Percentiles rank a stretch among this genome's conserved stretches.
phyloP scores from a whole-genome alignment of 768 basidiomycete genomes.

The Hydnomerulius pinastri region DNA sequence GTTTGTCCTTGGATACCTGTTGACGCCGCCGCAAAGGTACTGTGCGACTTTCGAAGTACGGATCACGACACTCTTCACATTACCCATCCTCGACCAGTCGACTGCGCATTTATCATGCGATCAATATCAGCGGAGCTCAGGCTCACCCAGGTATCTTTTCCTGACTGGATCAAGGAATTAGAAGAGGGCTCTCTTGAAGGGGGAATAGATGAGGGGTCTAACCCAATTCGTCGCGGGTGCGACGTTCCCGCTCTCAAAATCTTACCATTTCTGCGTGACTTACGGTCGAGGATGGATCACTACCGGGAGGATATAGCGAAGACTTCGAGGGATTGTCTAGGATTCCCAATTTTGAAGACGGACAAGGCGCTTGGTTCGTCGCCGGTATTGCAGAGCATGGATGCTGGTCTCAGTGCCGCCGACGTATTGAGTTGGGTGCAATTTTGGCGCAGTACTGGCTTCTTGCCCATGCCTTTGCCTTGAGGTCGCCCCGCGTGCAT shows the following conservation, averaged over 20 bases:
- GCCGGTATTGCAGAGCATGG: neutral
- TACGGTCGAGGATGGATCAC: neutral
- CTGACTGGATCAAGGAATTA: slow-evolving; percentile 31
- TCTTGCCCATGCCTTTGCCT: no score
- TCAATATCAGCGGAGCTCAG: slow-evolving; percentile 18
- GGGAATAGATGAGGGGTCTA: neutral
- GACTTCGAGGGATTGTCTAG: neutral
- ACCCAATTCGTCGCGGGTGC: neutral
- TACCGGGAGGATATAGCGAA: neutral
- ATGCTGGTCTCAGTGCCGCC: neutral
- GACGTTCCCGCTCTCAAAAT: slow-evolving; percentile 8
- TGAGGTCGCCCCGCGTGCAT: no score
- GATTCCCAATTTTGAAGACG: slow-evolving; percentile 1
- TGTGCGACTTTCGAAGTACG: slow-evolving; percentile 2
- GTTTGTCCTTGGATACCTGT: slow-evolving; percentile 29
- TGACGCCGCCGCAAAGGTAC: slow-evolving; percentile 2
- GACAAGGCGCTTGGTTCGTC: slow-evolving; percentile 2
- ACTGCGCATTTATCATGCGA: slow-evolving; percentile 22
- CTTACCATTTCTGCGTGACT: slow-evolving; percentile 6
- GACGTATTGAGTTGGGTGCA: slow-evolving; percentile 5
- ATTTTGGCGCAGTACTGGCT: slow-evolving; percentile 9
- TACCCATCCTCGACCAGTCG: slow-evolving; percentile 22
- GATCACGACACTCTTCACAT: slow-evolving; percentile 1
- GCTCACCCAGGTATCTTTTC: slow-evolving; percentile 33
- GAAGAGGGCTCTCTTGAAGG: slow-evolving; percentile 8